Conservation (phyloP, 305 asterid genomes). For the Stenogyne calaminthoides region DNA sequence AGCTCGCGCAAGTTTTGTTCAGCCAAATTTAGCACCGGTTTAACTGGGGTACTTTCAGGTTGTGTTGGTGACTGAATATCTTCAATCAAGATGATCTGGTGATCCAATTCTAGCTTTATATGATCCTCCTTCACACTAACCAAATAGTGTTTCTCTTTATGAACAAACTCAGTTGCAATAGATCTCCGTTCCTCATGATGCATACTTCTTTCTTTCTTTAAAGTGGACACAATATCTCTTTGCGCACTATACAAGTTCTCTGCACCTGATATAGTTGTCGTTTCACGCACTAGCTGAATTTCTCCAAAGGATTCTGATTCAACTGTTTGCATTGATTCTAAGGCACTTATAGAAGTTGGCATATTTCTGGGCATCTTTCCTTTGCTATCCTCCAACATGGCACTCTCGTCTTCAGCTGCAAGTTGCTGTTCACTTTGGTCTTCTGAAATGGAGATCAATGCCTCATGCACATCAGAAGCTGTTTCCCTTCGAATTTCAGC, state of each 20-base stretch:
- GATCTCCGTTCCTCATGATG: background rate
- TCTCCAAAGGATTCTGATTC: background rate
- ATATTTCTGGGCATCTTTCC: background rate
- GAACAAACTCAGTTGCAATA: background rate
- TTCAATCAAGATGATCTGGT: slow-evolving; percentile 15
- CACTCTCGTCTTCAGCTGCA: background rate
- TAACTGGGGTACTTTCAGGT: background rate
- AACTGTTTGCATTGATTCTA: background rate
- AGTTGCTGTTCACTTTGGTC: background rate
- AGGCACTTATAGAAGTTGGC: background rate
- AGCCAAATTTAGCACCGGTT: background rate
- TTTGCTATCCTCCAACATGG: background rate
- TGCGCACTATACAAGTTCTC: background rate
- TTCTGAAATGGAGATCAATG: slow-evolving; percentile 15
- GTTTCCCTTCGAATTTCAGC: too few species aligned
- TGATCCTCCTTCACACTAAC: slow-evolving; percentile 9
- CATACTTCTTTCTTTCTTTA: background rate
- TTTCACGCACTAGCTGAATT: background rate
- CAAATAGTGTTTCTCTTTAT: background rate
- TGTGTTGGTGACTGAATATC: background rate
- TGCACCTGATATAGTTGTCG: background rate
- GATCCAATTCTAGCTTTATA: slow-evolving; percentile 11
- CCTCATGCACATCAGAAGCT: too few species aligned
- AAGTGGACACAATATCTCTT: background rate
- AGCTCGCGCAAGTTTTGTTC: slow-evolving; percentile 9